phyloP scores from a whole-genome alignment of 257 asterid genomes.

The Rubia yunnanensis region DNA sequence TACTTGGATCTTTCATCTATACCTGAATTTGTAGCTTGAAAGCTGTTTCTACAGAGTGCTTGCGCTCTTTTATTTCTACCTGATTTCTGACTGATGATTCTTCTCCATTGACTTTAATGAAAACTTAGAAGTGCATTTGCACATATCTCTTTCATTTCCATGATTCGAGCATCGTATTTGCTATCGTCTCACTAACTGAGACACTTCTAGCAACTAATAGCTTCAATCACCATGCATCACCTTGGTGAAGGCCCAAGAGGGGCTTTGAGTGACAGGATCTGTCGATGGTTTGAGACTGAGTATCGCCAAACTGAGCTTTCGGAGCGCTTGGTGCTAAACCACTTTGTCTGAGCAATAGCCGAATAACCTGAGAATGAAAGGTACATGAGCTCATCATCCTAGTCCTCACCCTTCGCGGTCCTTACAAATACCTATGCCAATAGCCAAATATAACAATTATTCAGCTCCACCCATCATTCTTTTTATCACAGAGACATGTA shows the following conservation, averaged over 20 bases:
- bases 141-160: not conserved
- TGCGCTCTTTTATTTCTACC: no score
- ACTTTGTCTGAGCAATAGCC: slow-evolving; percentile 81
- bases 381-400: not conserved
- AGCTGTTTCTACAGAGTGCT: not conserved
- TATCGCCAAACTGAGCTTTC: slow-evolving; percentile 93
- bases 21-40: not conserved
- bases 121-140: not conserved
- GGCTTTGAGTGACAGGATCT: slow-evolving; percentile 94
- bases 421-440: no score
- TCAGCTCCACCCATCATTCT: no score
- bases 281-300: slow-evolving; percentile 94
- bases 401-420: no score
- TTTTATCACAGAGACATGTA: no score
- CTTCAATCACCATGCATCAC: slow-evolving; percentile 80
- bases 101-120: not conserved
- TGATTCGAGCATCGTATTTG: not conserved
- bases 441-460: no score
- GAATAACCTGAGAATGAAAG: slow-evolving; percentile 53
- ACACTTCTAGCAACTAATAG: slow-evolving; percentile 25
- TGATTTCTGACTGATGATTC: not conserved
- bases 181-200: not conserved
- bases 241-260: slow-evolving; percentile 82
- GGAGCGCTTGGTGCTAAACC: slow-evolving; percentile 77
- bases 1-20: not conserved